phyloP scores from a whole-genome alignment of 2,329 filamentous ascomycete genomes.

The Ramularia endophylla region DNA sequence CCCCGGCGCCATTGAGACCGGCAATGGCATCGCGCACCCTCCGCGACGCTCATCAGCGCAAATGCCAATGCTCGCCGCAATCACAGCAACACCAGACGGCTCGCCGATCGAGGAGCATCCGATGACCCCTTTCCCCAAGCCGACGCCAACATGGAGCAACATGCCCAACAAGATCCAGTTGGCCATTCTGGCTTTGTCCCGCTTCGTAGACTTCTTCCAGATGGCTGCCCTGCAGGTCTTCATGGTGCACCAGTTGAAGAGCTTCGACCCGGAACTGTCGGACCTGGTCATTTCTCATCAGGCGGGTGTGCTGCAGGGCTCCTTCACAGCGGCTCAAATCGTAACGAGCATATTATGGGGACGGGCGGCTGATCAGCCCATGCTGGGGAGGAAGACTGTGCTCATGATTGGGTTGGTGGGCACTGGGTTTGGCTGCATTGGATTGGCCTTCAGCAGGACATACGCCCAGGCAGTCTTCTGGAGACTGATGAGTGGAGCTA shows the following conservation, averaged over 20 bases:
- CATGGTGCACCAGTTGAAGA: conserved; percentile 40
- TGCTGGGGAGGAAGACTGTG: conserved; percentile 40
- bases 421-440: conserved; percentile 35
- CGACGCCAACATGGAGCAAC: conserved; percentile 34
- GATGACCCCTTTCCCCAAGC: conserved; percentile 11
- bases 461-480: conserved; percentile 38
- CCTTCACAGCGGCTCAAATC: conserved; percentile 40
- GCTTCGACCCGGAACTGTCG: conserved; percentile 38
- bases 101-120: conserved; percentile 10
- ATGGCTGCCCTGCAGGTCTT: conserved; percentile 40
- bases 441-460: conserved; percentile 34
- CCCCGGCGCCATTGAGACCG: conserved; percentile 13
- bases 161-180: conserved; percentile 38
- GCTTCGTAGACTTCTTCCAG: conserved; percentile 42
- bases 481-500: conserved; percentile 35
- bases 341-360: conserved; percentile 39
- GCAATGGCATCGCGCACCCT: conserved; percentile 14
- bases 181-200: conserved; percentile 35
- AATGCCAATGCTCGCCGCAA: conserved; percentile 11
- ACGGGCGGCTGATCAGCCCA: conserved; percentile 36
- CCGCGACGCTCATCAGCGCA: conserved; percentile 2
- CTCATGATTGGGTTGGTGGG: conserved; percentile 36
- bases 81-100: conserved; percentile 15
- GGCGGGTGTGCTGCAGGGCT: conserved; percentile 36
- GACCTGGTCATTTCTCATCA: conserved; percentile 43